Base-by-base conservation (phyloP, 768 basidiomycete genomes). In the Pleurotus tuoliensis region DNA sequence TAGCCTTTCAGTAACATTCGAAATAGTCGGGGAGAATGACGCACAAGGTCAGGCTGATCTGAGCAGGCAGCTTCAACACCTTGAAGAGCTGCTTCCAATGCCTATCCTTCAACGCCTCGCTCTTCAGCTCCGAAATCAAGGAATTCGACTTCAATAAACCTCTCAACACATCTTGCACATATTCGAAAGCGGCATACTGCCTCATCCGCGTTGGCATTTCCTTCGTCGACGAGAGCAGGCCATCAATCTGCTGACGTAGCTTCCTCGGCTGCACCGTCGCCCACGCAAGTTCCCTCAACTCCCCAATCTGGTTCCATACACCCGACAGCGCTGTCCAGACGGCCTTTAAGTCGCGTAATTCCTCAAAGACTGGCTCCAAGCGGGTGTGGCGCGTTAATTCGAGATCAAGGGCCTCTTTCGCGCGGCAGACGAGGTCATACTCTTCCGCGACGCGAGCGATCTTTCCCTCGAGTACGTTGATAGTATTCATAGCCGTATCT, bases 181-280 rank as follows among this genome's bases (percentile, higher is more conserved):
- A 95, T 77, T 98, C 97, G 66, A 98, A 99, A 0, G 97, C 97
- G 7, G 94, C 92, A 69, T 99, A 99, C 68, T 99, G 97, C 53
- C 97, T 83, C 97, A 98, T 99, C 59, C 95, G 81, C 38, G 92
- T 96, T 1, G 97, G 97, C 96, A 99, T 98, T 47, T 98, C 96
- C 75, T 94, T 92, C 20, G 96, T 98, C n/a, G 93, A 93, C 22
- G 82, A 77, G 51, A 98, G 72, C 46, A 98, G 79, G n/a, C 82
- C 85, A 64, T 99, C 96, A 54, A 99, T 86, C 61, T 93, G 90
- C 65, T 95, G 92, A 63, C 97, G 86, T 56, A 99, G 68, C 73
- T 98, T 98, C 64, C 97, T 85, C 20, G 97, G 92, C 66, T 95
- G 94, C 39, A 98, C 87, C 0, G 89, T 92, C 1, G 90, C 82